Conservation (phyloP, 768 basidiomycete species). For the Fomitopsis serialis region DNA sequence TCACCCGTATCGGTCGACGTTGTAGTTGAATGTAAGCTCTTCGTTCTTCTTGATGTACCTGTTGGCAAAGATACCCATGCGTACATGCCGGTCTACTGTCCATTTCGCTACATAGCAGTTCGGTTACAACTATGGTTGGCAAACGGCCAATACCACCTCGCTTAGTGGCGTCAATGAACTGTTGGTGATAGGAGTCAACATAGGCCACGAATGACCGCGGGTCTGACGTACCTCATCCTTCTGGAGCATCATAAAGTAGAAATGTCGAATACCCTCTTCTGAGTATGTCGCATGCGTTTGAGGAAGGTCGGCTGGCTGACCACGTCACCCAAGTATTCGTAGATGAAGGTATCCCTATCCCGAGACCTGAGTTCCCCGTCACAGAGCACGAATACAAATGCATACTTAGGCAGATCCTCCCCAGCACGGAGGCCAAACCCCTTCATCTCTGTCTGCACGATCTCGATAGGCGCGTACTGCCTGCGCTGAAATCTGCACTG, state of each 20-base stretch:
- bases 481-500: constrained; percentile 73
- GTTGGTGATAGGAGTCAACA: neutral
- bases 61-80: constrained; percentile 98
- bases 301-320: constrained; percentile 82
- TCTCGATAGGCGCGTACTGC: constrained; percentile 81
- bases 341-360: constrained; percentile 83
- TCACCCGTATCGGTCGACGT: constrained; percentile 98
- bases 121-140: constrained; percentile 95
- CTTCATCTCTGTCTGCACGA: constrained; percentile 93
- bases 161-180: constrained; percentile 99
- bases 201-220: neutral
- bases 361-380: no score
- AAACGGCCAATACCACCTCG: constrained; percentile 92
- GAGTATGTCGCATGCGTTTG: constrained; percentile 93
- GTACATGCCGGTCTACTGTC: constrained; percentile 83
- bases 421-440: constrained; percentile 89
- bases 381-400: neutral
- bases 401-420: constrained; percentile 58
- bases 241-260: constrained; percentile 99
- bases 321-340: constrained; percentile 97
- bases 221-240: constrained; percentile 76
- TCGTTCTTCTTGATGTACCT: constrained; percentile 71
- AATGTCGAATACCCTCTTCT: constrained; percentile 89
- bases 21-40: constrained; percentile 98
- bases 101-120: constrained; percentile 99